A percentile compares a stretch with the other conserved stretches of the same genome.
These are phyloP conservation scores for Fusarium dlaminii DNA, from an alignment of 2,329 filamentous ascomycete genomes.

Conservation along the genomic window DNA sequence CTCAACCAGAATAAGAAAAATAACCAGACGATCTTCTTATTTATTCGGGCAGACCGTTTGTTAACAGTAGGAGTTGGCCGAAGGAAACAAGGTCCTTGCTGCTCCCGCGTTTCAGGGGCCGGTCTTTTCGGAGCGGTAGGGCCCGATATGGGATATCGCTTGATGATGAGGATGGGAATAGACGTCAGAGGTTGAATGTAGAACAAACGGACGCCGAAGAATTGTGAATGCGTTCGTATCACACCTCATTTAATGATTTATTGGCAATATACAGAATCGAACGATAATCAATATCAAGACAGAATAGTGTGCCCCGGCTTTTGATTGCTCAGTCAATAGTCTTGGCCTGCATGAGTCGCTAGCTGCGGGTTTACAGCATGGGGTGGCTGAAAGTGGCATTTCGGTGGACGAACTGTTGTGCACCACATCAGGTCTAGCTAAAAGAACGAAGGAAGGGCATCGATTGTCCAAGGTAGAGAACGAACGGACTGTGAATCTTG, in stretches of 20 bases:
- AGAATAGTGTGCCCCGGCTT: neutral
- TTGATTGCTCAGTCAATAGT: constrained; percentile 24
- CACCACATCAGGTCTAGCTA: constrained; percentile 16
- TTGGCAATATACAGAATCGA: constrained; percentile 18
- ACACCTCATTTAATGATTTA: constrained; percentile 15
- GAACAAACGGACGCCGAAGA: neutral
- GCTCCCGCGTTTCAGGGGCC: constrained; percentile 19
- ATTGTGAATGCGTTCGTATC: neutral
- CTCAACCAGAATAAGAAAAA: constrained; percentile 13
- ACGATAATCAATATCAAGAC: neutral
- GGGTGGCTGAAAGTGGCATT: constrained; percentile 9
- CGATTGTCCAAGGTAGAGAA: neutral
- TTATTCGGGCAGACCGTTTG: neutral
- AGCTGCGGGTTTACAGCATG: constrained; percentile 12
- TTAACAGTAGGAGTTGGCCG: neutral
- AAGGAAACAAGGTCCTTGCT: neutral
- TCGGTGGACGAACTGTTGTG: constrained; percentile 4
- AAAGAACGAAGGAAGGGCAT: neutral
- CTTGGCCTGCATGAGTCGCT: constrained; percentile 27
- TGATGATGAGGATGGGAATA: neutral
- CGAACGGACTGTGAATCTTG: neutral
- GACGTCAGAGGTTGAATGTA: neutral
- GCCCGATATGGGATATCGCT: neutral
- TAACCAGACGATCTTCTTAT: constrained; percentile 1
- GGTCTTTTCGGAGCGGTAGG: constrained; percentile 1